Percentiles rank a stretch among this genome's conserved stretches.
phyloP scores from a whole-genome alignment of 257 asterid species.

The Gentiana dahurica region DNA sequence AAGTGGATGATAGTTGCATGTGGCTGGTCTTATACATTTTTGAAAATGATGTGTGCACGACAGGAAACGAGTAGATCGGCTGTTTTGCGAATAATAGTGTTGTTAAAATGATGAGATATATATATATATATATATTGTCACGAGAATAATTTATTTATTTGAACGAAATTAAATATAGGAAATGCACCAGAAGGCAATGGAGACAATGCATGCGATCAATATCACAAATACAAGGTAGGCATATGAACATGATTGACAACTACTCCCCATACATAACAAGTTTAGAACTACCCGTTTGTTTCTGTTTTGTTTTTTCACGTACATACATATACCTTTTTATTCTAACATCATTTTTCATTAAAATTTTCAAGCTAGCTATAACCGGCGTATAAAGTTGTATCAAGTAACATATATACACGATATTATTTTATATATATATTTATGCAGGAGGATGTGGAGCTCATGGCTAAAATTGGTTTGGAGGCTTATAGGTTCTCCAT shows the following conservation, averaged over 20 bases:
- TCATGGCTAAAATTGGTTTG: slow-evolving; percentile 9
- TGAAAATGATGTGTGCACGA: too few relatives aligned
- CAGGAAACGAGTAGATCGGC: too few relatives aligned
- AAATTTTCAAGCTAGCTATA: too few relatives aligned
- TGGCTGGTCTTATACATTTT: too few relatives aligned
- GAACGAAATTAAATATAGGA: background rate
- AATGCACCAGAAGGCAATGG: slow-evolving; percentile 12
- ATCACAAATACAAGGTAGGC: slow-evolving; percentile 25
- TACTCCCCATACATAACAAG: background rate
- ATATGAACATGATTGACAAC: too few relatives aligned
- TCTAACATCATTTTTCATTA: too few relatives aligned
- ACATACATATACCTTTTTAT: too few relatives aligned
- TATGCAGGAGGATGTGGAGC: slow-evolving; percentile 21
- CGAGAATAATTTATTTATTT: background rate
- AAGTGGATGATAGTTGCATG: too few relatives aligned
- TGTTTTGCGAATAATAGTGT: too few relatives aligned
- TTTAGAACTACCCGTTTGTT: background rate
- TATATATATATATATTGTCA: background rate
- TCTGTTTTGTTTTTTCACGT: background rate
- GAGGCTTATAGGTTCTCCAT: slow-evolving; percentile 25
- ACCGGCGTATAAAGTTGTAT: background rate
- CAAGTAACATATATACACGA: background rate
- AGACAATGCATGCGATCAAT: slow-evolving; percentile 23
- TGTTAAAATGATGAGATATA: too few relatives aligned
- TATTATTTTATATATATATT: background rate